Evolutionary conservation across 305 asterid genomes (phyloP).

Genomic region (Ruellia speciosa): DNA sequence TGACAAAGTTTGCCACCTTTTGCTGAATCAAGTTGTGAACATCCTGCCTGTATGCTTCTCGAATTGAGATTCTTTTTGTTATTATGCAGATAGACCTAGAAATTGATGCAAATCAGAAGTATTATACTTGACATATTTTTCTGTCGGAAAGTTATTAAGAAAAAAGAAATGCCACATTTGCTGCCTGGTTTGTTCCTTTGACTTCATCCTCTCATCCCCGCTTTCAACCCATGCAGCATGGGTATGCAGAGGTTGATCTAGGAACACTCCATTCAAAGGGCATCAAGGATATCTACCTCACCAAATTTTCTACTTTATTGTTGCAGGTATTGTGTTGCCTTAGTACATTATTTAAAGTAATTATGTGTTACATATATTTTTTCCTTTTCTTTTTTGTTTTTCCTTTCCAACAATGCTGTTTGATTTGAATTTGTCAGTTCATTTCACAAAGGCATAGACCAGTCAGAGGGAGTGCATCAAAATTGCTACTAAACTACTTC

Average conservation of each 20-base stretch:
- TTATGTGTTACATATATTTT: slow-evolving; percentile 9
- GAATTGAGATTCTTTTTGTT: slow-evolving; percentile 11
- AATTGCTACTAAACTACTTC: slow-evolving; percentile 55
- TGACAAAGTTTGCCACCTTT: slow-evolving; percentile 40
- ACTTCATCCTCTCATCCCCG: slow-evolving; percentile 3
- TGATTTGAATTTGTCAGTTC: slow-evolving; percentile 39
- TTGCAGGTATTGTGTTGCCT: slow-evolving; percentile 51
- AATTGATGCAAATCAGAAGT: slow-evolving; percentile 11
- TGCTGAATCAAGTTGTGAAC: slow-evolving; percentile 51
- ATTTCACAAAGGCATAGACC: slow-evolving; percentile 78
- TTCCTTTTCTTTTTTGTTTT: neutral
- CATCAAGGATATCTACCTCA: slow-evolving; percentile 45
- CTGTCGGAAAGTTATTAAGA: slow-evolving; percentile 2
- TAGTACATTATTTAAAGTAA: slow-evolving; percentile 13
- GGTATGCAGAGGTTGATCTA: slow-evolving; percentile 64
- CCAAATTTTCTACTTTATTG: slow-evolving; percentile 51
- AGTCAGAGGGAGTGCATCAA: slow-evolving; percentile 71
- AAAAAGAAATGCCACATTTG: neutral
- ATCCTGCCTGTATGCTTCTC: slow-evolving; percentile 58
- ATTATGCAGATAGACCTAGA: slow-evolving; percentile 1
- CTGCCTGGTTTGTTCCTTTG: slow-evolving; percentile 1
- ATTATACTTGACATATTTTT: slow-evolving; percentile 8
- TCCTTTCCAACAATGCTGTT: slow-evolving; percentile 16
- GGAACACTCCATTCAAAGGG: slow-evolving; percentile 35
- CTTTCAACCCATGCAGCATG: slow-evolving; percentile 47